phyloP scores from a whole-genome alignment of 768 basidiomycete species.

The Lactarius sanguifluus region DNA sequence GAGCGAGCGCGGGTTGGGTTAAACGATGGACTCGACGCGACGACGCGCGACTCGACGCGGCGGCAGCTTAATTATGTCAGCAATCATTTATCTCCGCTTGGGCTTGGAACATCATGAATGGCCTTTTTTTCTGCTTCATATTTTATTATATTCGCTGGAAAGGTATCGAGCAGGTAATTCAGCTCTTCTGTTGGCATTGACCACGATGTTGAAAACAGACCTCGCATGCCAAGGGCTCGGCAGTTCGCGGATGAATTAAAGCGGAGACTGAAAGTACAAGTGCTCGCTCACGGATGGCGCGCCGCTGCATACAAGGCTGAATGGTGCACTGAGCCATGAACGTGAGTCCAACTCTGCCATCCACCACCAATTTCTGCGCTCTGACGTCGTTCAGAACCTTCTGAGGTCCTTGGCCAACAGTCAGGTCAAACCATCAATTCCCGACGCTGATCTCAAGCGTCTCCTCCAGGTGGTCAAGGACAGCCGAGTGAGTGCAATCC shows the following conservation, averaged over 20 bases:
- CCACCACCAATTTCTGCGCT: slow-evolving; percentile 29
- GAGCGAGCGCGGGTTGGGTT: slow-evolving; percentile 9
- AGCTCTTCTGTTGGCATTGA: background rate
- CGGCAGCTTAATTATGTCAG: slow-evolving; percentile 24
- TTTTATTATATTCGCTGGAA: background rate
- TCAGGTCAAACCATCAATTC: slow-evolving; percentile 58
- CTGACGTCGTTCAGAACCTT: slow-evolving; percentile 62
- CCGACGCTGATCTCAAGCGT: slow-evolving; percentile 73
- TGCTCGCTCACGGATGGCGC: slow-evolving; percentile 34
- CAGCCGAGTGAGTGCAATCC: slow-evolving; percentile 63
- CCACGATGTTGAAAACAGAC: background rate
- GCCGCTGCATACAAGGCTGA: slow-evolving; percentile 33
- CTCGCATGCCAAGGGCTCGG: background rate
- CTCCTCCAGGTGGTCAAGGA: slow-evolving; percentile 86
- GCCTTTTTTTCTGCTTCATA: background rate
- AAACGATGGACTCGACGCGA: slow-evolving; percentile 19
- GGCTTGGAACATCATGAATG: background rate
- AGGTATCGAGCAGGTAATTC: background rate
- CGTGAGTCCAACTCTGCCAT: slow-evolving; percentile 38
- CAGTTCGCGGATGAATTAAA: slow-evolving; percentile 12
- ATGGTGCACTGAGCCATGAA: slow-evolving; percentile 37
- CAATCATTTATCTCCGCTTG: slow-evolving; percentile 11
- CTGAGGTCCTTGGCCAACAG: slow-evolving; percentile 82
- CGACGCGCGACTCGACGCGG: slow-evolving; percentile 24
- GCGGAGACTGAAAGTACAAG: slow-evolving; percentile 35